phyloP scores from a whole-genome alignment of 1,284 basidiomycete species.

The Anthracocystis setariae region DNA sequence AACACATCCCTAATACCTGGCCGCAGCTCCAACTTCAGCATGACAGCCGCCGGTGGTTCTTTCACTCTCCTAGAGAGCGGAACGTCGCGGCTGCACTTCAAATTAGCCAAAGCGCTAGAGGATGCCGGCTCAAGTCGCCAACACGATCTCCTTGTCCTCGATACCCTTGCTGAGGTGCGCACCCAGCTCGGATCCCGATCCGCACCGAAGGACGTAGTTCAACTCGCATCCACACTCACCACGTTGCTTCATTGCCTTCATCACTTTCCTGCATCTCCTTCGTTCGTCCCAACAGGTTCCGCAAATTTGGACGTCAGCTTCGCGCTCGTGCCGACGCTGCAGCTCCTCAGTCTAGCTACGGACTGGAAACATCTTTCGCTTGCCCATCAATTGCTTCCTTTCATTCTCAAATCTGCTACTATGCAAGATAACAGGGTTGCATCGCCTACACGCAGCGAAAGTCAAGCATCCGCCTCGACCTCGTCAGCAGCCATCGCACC shows the following conservation, averaged over 20 bases:
- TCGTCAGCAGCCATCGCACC: no score
- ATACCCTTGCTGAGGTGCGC: slow-evolving; percentile 19
- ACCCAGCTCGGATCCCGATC: slow-evolving; percentile 18
- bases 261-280: slow-evolving; percentile 21
- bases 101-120: slow-evolving; percentile 46
- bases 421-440: not conserved
- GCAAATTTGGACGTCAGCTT: slow-evolving; percentile 23
- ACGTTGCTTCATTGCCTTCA: slow-evolving; percentile 43
- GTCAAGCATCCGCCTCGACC: not conserved
- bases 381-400: slow-evolving; percentile 36
- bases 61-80: slow-evolving; percentile 53
- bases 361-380: slow-evolving; percentile 35
- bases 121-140: slow-evolving; percentile 7
- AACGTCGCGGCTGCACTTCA: slow-evolving; percentile 49
- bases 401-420: slow-evolving; percentile 3
- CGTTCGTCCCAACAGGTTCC: not conserved
- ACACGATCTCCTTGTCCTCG: slow-evolving; percentile 24
- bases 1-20: not conserved
- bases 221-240: slow-evolving; percentile 22
- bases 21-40: not conserved
- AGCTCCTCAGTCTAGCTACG: slow-evolving; percentile 34
- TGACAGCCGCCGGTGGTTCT: slow-evolving; percentile 16
- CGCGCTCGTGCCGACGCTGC: slow-evolving; percentile 44
- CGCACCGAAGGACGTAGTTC: slow-evolving; percentile 11
- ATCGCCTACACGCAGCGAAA: not conserved